Percentiles rank a stretch among this genome's conserved stretches.
Evolutionary conservation across 202 grass and related monocot genomes (phyloP).

Genomic region (Schoenoplectus triqueter): DNA sequence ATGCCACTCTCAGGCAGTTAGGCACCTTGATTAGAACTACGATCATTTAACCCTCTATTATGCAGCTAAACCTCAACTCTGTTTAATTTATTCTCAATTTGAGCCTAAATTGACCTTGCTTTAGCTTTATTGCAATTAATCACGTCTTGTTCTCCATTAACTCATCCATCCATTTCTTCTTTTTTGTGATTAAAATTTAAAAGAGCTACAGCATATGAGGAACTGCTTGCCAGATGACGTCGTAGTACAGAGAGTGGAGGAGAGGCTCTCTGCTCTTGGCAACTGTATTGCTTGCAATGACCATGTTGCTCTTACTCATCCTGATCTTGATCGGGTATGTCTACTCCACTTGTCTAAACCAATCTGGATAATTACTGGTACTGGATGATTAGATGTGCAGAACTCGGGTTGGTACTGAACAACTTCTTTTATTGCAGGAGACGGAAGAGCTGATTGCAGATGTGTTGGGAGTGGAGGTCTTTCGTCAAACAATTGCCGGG

Average conservation of each 20-base stretch:
- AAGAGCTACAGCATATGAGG: slow-evolving; percentile 83
- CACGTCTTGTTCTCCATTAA: slow-evolving; percentile 26
- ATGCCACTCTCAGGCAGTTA: neutral
- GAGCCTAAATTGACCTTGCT: neutral
- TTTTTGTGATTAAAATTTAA: slow-evolving; percentile 21
- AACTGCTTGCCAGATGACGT: slow-evolving; percentile 86
- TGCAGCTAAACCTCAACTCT: neutral
- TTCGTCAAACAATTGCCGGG: slow-evolving; percentile 70
- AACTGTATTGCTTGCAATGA: slow-evolving; percentile 79
- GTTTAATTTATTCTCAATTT: neutral
- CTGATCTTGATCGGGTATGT: slow-evolving; percentile 73
- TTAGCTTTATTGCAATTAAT: neutral
- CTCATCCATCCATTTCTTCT: neutral
- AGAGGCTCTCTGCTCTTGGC: slow-evolving; percentile 72
- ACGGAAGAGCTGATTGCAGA: slow-evolving; percentile 96
- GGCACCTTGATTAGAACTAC: slow-evolving; percentile 4
- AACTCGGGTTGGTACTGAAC: slow-evolving; percentile 44
- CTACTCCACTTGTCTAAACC: neutral
- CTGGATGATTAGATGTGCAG: neutral
- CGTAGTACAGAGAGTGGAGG: slow-evolving; percentile 72
- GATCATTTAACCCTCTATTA: slow-evolving; percentile 32
- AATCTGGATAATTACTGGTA: neutral
- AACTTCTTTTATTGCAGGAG: slow-evolving; percentile 46
- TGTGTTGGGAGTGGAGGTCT: slow-evolving; percentile 79
- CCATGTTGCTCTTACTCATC: slow-evolving; percentile 82